phyloP scores from a whole-genome alignment of 2,329 filamentous ascomycete species.

The Botryotinia globosa region DNA sequence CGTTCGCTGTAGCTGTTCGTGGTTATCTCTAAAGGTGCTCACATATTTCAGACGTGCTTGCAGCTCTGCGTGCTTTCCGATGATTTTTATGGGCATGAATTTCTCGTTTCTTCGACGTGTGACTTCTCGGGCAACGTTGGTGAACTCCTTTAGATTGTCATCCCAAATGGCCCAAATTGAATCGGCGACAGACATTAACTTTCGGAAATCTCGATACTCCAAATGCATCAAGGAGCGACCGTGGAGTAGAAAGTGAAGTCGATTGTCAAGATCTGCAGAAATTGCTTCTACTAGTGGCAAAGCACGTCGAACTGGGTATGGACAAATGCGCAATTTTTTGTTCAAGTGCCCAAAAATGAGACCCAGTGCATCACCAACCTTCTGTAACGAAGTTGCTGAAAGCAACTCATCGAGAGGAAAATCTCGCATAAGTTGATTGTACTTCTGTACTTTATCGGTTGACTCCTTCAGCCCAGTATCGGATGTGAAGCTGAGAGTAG shows the following conservation, averaged over 20 bases:
- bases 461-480: conserved; percentile 96
- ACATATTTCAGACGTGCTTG: conserved; percentile 93
- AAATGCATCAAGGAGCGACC: conserved; percentile 88
- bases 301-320: conserved; percentile 89
- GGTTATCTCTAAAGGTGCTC: conserved; percentile 89
- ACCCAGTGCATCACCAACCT: conserved; percentile 83
- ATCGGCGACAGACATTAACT: conserved; percentile 78
- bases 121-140: conserved; percentile 92
- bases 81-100: conserved; percentile 98
- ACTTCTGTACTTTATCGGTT: conserved; percentile 94
- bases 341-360: conserved; percentile 94
- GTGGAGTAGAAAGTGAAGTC: conserved; percentile 80
- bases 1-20: conserved; percentile 94
- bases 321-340: conserved; percentile 95
- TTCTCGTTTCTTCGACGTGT: conserved; percentile 92
- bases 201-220: conserved; percentile 85
- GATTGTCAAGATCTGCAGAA: conserved; percentile 84
- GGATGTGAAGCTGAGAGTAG: conserved; percentile 92
- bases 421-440: conserved; percentile 98
- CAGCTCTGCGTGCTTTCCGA: conserved; percentile 79
- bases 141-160: conserved; percentile 95
- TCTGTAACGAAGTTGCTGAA: conserved; percentile 83
- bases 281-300: conserved; percentile 95
- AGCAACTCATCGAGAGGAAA: conserved; percentile 94
- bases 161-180: conserved; percentile 92